Evolutionary conservation across 2,329 filamentous ascomycete genomes (phyloP).

Genomic region (Nigrograna mackinnonii): DNA sequence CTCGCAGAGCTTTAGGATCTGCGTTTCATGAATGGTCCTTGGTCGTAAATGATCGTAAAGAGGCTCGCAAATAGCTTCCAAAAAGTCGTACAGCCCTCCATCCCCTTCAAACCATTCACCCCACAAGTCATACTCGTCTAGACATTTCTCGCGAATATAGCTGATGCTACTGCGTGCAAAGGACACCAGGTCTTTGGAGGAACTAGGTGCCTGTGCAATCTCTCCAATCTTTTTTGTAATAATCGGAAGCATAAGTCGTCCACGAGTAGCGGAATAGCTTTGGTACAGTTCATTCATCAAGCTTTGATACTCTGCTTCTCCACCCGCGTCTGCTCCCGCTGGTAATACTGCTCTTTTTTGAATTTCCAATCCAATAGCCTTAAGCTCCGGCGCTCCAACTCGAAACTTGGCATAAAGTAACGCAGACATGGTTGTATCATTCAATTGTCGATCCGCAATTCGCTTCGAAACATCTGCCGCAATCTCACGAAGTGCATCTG

Average conservation of each 20-base stretch:
- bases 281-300: slow-evolving; percentile 68
- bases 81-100: slow-evolving; percentile 65
- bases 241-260: slow-evolving; percentile 63
- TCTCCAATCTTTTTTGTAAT: slow-evolving; percentile 64
- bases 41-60: slow-evolving; percentile 69
- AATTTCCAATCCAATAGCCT: slow-evolving; percentile 68
- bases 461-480: slow-evolving; percentile 65
- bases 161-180: slow-evolving; percentile 68
- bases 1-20: slow-evolving; percentile 68
- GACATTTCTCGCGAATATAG: slow-evolving; percentile 66
- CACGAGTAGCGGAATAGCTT: slow-evolving; percentile 63
- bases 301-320: slow-evolving; percentile 67
- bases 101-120: slow-evolving; percentile 68
- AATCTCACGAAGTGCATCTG: slow-evolving; percentile 64
- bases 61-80: slow-evolving; percentile 69
- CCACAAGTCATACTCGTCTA: slow-evolving; percentile 71
- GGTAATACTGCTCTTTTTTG: slow-evolving; percentile 67
- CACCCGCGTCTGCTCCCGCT: slow-evolving; percentile 60
- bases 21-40: slow-evolving; percentile 67
- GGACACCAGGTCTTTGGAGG: slow-evolving; percentile 64
- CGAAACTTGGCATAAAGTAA: slow-evolving; percentile 73
- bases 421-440: slow-evolving; percentile 73
- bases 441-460: slow-evolving; percentile 68
- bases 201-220: slow-evolving; percentile 61
- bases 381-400: slow-evolving; percentile 67